Base-by-base conservation (phyloP, 225 moss, liverwort and hornwort genomes). In the Thuidium tamariscinum region DNA sequence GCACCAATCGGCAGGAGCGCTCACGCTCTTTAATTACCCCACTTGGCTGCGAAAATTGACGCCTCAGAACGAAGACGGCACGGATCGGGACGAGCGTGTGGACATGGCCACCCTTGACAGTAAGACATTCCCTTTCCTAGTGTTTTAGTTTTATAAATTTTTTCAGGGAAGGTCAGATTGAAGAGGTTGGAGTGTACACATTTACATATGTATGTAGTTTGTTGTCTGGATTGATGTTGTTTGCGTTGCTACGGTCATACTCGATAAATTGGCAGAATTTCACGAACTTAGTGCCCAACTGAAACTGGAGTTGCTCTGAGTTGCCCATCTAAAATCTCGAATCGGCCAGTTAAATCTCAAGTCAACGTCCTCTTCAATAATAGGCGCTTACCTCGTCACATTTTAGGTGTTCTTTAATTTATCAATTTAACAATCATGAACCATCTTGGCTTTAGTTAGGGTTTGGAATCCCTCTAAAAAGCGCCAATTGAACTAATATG, bases 51-150 rank as follows among this genome's bases (percentile, higher is more conserved):
- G 92, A 68, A 46, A 89, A 4, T 21, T 91, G 10, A 88, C 44
- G 13, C 80, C 88, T 11, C 84, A 93, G 68, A 74, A 91, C 30
- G 63, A 76, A 19, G 81, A 89, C 14, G 95, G 95, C 85, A 88
- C 83, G 3, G 85, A 78, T 79, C 87, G 91, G 12, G n/a, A 55
- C 9, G 89, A 90, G 2, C 83, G 13, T 49, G 83, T 93, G 55
- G 95, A 95, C 88, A 82, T 95, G 91, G 86, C 92, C n/a, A 60
- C 80, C 86, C 90, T 95, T 64, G 95, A 95, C 74, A 85, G 95
- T 95, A 86, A 89, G 86, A 67, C 23, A 46, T 48, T 64, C 5
- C 21, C 23, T 13, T 20, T 55, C 55, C 60, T 34, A 56, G 39
- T 32, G 11, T 70, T 18, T 29, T 32, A 32, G 14, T 54, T 52